phyloP scores from a whole-genome alignment of 1,284 basidiomycete genomes.

The Puccinia triticina region DNA sequence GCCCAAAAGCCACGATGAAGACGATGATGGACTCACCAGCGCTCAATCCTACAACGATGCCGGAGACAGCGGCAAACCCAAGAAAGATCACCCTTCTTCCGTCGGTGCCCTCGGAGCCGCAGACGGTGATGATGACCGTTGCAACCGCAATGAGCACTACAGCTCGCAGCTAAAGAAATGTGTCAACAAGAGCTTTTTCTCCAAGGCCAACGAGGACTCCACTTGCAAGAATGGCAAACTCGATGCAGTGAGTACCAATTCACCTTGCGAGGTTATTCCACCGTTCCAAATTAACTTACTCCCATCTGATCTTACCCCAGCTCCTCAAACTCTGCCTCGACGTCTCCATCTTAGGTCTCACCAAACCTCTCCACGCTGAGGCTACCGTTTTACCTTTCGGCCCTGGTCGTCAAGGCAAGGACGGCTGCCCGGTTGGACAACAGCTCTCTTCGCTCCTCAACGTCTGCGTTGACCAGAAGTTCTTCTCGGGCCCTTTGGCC shows the following conservation, averaged over 20 bases:
- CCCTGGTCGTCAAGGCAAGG: not conserved
- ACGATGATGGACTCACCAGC: not conserved
- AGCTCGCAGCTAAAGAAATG: slow-evolving; percentile 21
- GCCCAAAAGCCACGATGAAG: not conserved
- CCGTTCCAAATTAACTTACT: not conserved
- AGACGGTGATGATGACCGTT: not conserved
- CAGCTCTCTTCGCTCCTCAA: slow-evolving; percentile 27
- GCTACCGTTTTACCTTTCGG: not conserved
- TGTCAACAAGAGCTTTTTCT: slow-evolving; percentile 41
- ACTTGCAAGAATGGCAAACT: slow-evolving; percentile 39
- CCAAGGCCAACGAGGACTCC: slow-evolving; percentile 19
- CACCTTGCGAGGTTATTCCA: not conserved
- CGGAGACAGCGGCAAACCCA: not conserved
- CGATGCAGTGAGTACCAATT: slow-evolving; percentile 35
- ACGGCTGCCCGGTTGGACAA: slow-evolving; percentile 28
- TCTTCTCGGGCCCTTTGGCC: slow-evolving; percentile 27
- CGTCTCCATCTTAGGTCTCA: slow-evolving; percentile 1
- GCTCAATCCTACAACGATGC: not conserved
- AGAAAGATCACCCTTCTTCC: not conserved
- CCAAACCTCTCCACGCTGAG: not conserved
- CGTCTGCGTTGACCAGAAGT: slow-evolving; percentile 31
- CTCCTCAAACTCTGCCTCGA: slow-evolving; percentile 31
- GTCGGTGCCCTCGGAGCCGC: not conserved
- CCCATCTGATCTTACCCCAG: not conserved
- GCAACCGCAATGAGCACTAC: slow-evolving; percentile 30